Evolutionary conservation across 768 basidiomycete species (phyloP).

Genomic region (Serendipita sp.): DNA sequence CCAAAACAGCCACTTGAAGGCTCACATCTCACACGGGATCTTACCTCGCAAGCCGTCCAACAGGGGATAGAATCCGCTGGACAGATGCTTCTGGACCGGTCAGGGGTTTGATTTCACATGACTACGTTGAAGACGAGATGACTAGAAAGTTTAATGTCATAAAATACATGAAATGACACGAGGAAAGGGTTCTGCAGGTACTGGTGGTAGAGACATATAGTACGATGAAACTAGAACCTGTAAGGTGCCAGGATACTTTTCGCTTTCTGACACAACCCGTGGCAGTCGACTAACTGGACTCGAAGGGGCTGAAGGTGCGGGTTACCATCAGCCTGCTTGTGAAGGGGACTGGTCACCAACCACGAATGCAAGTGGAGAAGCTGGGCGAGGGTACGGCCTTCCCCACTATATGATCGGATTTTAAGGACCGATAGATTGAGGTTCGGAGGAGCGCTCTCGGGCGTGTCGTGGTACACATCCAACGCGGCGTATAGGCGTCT

Average conservation of each 20-base stretch:
- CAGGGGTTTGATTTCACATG: no score
- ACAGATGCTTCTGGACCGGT: not conserved
- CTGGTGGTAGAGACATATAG: no score
- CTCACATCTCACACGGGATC: not conserved
- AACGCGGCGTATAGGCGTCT: not conserved
- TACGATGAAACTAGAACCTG: no score
- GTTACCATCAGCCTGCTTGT: no score
- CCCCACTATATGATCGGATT: not conserved
- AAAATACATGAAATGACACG: no score
- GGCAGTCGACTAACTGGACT: no score
- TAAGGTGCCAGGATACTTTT: no score
- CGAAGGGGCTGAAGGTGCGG: no score
- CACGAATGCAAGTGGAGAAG: not conserved
- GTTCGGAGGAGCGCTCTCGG: not conserved
- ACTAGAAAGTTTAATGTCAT: no score
- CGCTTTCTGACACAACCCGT: no score
- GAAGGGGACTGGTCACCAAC: not conserved
- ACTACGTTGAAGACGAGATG: no score
- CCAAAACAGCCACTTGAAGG: not conserved
- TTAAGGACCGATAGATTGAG: not conserved
- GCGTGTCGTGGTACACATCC: not conserved
- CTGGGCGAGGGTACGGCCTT: not conserved
- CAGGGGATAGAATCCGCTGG: not conserved
- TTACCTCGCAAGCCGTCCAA: not conserved
- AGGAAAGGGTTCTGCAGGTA: no score